Evolutionary conservation across 2,329 filamentous ascomycete species (phyloP), one percentile per base, ranked within the genome.

Genomic region (Escovopsis weberi): DNA sequence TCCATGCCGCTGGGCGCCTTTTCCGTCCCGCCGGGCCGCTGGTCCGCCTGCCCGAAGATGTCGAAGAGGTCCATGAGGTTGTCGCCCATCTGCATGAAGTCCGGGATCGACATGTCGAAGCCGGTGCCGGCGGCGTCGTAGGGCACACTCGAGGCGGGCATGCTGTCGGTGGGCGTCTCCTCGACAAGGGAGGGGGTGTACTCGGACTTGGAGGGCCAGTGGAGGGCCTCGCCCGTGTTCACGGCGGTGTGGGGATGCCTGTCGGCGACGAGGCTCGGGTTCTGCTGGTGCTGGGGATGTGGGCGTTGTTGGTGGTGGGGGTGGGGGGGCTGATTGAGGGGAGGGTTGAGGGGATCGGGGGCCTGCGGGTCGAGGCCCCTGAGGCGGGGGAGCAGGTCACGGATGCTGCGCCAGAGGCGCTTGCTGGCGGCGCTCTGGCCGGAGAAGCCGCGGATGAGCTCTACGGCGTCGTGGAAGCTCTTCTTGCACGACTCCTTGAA

Each of bases 401-500:
- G 50, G 9, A 65, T 61, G 18, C 53, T 62, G 12, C 58, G 59
- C 60, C 60, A 64, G 1, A 61, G 42, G 1, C 62, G 47, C 1
- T 54, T 52, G 26, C 59, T 63, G 0, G 53, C 56, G 0, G 49
- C 49, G n/a, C 55, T 60, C 26, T 61, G 48, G 0, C 54, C 50
- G 1, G 60, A 62, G 18, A 63, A 53, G 0, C 52, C 53, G 11
- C 53, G 50, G 1, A 64, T 52, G 0, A 63, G 50, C 1, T 58
- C 53, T 2, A 60, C 52, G 0, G 56, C 60, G 0, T 58, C 54
- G 3, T 52, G 44, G 26, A 63, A 63, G 4, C 47, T 56, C 32
- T 56, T 53, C 4, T 57, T 52, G 41, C 59, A 62, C 0, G 52
- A 51, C 8, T 59, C 59, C 3, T 63, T 59, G 40, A 69, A 70